Conservation (phyloP, 2,329 filamentous ascomycete species). For the Cytospora piceae region DNA sequence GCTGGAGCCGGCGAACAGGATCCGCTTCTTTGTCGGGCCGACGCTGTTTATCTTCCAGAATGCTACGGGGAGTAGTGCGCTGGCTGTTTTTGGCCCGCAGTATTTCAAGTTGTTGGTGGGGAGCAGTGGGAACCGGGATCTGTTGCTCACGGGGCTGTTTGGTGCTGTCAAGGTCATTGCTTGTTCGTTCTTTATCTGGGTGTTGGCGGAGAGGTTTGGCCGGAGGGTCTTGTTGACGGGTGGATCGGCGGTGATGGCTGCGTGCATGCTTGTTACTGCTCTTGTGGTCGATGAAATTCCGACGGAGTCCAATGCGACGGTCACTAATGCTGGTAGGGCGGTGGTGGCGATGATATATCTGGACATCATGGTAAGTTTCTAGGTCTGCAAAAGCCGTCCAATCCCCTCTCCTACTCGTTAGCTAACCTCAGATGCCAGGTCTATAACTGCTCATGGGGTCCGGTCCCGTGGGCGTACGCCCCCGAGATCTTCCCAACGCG, state of each 20-base stretch:
- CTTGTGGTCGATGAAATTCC: constrained; percentile 18
- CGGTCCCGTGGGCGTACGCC: constrained; percentile 29
- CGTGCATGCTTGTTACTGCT: constrained; percentile 19
- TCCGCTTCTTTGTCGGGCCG: constrained; percentile 20
- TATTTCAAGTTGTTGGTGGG: constrained; percentile 22
- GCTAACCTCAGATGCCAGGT: background rate
- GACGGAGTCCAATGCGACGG: constrained; percentile 6
- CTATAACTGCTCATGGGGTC: constrained; percentile 30
- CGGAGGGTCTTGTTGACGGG: constrained; percentile 12
- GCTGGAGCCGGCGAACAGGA: constrained; percentile 21
- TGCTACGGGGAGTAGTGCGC: constrained; percentile 16
- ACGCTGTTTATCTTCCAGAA: constrained; percentile 21
- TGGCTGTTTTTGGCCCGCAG: constrained; percentile 17
- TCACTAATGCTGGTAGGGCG: constrained; percentile 19
- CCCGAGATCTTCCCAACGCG: constrained; percentile 31
- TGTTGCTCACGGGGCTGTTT: constrained; percentile 19
- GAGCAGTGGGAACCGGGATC: constrained; percentile 17
- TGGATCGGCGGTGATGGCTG: constrained; percentile 13
- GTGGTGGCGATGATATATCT: constrained; percentile 26
- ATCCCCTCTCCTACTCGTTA: background rate
- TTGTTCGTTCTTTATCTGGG: constrained; percentile 20
- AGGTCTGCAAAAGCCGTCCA: too few relatives aligned
- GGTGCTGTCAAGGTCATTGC: constrained; percentile 21
- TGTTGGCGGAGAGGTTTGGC: constrained; percentile 17
- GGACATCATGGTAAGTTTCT: constrained; percentile 15